phyloP scores from a whole-genome alignment of 2,329 filamentous ascomycete species.

The Beauveria varroae region DNA sequence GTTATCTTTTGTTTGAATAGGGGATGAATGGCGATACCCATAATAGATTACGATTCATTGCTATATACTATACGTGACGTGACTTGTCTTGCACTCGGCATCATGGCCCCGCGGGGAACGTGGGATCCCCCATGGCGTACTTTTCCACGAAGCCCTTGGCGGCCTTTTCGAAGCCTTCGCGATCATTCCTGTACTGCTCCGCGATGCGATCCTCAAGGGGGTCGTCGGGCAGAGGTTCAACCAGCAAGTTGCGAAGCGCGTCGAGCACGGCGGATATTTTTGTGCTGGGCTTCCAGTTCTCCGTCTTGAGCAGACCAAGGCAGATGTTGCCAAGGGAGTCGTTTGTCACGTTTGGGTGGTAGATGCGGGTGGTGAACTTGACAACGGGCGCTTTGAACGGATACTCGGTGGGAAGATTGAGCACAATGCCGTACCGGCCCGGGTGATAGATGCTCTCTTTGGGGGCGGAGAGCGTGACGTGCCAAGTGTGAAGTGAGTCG shows the following conservation, averaged over 20 bases:
- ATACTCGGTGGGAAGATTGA: slow-evolving; percentile 71
- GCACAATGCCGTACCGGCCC: slow-evolving; percentile 65
- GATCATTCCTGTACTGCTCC: slow-evolving; percentile 69
- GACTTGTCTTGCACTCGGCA: no score
- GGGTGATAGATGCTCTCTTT: slow-evolving; percentile 44
- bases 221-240: slow-evolving; percentile 81
- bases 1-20: slow-evolving; percentile 15
- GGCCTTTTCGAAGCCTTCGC: slow-evolving; percentile 63
- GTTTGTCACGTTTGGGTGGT: slow-evolving; percentile 92
- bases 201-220: slow-evolving; percentile 82
- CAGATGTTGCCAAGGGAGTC: slow-evolving; percentile 81
- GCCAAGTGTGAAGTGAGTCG: slow-evolving; percentile 45
- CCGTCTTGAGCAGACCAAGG: slow-evolving; percentile 70
- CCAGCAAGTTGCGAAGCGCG: slow-evolving; percentile 65
- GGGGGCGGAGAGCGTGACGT: slow-evolving; percentile 40
- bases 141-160: slow-evolving; percentile 66
- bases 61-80: neutral
- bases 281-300: slow-evolving; percentile 87
- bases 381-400: slow-evolving; percentile 82
- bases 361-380: slow-evolving; percentile 81
- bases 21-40: slow-evolving; percentile 13
- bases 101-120: slow-evolving; percentile 23
- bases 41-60: slow-evolving; percentile 9
- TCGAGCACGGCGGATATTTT: slow-evolving; percentile 69
- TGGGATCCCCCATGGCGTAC: slow-evolving; percentile 51